Percentiles rank a stretch among this genome's conserved stretches.
Conservation (phyloP, 2,329 filamentous ascomycete species). For the Pestalotiopsis sp. region DNA sequence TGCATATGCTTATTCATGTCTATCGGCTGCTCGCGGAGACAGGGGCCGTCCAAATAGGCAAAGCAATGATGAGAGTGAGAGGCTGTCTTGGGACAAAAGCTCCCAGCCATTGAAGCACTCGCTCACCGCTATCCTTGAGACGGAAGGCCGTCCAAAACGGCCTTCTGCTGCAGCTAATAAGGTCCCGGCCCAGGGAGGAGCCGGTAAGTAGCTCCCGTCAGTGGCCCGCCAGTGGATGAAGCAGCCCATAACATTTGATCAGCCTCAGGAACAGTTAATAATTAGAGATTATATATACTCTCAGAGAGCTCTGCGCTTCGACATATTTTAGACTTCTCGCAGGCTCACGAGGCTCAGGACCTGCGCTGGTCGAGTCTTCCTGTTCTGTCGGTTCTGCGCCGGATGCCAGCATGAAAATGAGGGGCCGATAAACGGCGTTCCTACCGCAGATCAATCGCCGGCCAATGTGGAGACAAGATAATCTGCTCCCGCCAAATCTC, state of each 20-base stretch:
- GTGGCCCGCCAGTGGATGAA: too few relatives aligned
- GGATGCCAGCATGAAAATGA: slow-evolving; percentile 3
- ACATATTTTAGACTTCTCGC: background rate
- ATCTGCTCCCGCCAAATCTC: background rate
- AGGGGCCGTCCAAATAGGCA: background rate
- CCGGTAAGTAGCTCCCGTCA: background rate
- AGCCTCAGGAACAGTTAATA: too few relatives aligned
- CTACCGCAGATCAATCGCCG: slow-evolving; percentile 1
- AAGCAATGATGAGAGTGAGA: background rate
- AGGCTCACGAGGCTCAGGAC: background rate
- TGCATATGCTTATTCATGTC: background rate
- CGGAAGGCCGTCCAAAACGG: slow-evolving; percentile 1
- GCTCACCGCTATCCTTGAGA: slow-evolving; percentile 7
- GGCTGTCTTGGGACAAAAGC: background rate
- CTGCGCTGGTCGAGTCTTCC: background rate
- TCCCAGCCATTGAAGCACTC: background rate
- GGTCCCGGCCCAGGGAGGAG: background rate
- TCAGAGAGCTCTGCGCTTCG: too few relatives aligned
- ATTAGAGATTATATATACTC: too few relatives aligned
- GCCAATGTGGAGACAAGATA: background rate
- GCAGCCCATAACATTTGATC: too few relatives aligned
- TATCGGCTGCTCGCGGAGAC: background rate
- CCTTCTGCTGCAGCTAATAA: background rate
- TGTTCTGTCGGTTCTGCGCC: background rate
- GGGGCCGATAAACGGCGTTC: slow-evolving; percentile 8